These are phyloP conservation scores for apple (Malus domestica) DNA, from an alignment of 306 rosid species.

Conservation along the genomic window DNA sequence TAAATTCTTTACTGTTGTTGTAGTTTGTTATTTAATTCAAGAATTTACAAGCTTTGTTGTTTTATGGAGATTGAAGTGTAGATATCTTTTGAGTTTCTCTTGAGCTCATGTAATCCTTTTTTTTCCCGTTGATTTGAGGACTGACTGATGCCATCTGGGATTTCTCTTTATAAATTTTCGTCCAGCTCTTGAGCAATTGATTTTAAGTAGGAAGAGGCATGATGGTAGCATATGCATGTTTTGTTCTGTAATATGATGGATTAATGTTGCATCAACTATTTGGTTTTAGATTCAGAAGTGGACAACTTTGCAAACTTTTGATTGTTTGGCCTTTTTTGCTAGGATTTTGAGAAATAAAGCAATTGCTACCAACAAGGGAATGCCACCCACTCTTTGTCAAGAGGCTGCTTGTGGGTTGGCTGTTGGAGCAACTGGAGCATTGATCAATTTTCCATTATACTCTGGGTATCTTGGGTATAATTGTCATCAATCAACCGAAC, in stretches of 20 bases:
- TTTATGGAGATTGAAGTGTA: background rate
- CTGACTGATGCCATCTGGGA: background rate
- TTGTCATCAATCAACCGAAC: background rate
- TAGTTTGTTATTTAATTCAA: background rate
- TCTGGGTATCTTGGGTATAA: background rate
- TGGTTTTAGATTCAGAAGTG: too few species aligned
- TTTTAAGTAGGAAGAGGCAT: background rate
- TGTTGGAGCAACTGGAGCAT: background rate
- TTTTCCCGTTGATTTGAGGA: too few species aligned
- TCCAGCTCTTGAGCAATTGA: background rate
- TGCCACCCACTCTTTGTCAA: background rate
- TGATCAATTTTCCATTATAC: background rate
- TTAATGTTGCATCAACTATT: too few species aligned
- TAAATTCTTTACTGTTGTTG: too few species aligned
- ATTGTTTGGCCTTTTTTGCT: background rate
- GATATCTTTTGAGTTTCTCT: background rate
- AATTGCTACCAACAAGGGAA: slow-evolving; percentile 1
- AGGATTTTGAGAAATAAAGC: slow-evolving; percentile 6
- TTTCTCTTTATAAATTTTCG: too few species aligned
- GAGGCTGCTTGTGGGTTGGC: slow-evolving; percentile 9
- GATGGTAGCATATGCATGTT: too few species aligned
- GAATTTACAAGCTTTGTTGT: background rate
- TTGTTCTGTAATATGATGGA: too few species aligned
- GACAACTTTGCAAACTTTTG: background rate
- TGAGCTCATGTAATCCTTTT: background rate